These are phyloP conservation scores for Penicillium canescens DNA, from an alignment of 495 filamentous ascomycete species.

Conservation along the genomic window DNA sequence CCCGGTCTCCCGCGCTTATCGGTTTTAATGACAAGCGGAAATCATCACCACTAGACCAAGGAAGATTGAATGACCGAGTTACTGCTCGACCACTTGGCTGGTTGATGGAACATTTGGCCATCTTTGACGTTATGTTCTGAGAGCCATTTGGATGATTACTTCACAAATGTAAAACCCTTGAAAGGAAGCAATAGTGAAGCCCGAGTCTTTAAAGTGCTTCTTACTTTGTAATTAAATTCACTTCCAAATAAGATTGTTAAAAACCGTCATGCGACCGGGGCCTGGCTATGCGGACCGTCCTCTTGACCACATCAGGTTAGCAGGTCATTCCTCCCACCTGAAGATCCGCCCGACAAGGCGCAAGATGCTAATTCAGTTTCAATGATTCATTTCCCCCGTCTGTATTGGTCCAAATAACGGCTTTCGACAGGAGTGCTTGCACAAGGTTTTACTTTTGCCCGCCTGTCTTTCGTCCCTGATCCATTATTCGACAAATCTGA, in stretches of 20 bases:
- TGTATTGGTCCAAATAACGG: not conserved
- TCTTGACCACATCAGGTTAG: slow-evolving; percentile 10
- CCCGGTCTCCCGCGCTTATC: slow-evolving; percentile 52
- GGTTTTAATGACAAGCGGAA: slow-evolving; percentile 52
- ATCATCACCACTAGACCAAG: slow-evolving; percentile 56
- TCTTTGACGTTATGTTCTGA: not conserved
- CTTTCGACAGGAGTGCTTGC: too few species aligned
- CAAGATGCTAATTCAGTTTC: not conserved
- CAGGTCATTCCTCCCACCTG: not conserved
- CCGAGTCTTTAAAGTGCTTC: too few species aligned
- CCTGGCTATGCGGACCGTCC: not conserved
- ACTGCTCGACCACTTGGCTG: slow-evolving; percentile 33
- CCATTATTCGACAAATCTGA: too few species aligned
- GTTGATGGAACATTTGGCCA: not conserved
- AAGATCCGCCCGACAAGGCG: not conserved
- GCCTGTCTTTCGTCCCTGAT: too few species aligned
- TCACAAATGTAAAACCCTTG: too few species aligned
- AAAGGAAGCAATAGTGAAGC: too few species aligned
- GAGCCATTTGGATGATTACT: too few species aligned
- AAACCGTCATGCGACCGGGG: not conserved
- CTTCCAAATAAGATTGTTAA: not conserved
- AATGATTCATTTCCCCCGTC: not conserved
- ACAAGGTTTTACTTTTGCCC: too few species aligned
- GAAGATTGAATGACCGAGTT: slow-evolving; percentile 29
- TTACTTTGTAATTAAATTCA: too few species aligned